phyloP scores from a whole-genome alignment of 176 grass and related monocot species.

The Metroxylon sagu region DNA sequence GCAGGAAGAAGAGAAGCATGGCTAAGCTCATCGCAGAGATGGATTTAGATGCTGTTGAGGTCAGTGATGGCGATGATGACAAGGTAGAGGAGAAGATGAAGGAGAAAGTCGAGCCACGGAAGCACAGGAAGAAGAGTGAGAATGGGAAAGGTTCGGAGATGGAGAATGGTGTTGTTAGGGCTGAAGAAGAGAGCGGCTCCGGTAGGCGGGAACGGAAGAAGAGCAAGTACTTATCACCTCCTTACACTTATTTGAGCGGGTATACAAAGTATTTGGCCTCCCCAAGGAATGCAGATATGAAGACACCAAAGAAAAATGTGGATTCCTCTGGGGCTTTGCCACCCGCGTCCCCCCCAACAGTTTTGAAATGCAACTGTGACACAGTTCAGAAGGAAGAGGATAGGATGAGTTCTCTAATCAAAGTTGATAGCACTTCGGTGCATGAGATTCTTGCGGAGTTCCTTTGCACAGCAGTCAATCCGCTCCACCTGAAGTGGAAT shows the following conservation, averaged over 20 bases:
- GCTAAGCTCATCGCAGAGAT: too few relatives aligned
- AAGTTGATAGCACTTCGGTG: neutral
- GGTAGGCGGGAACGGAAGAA: conserved; percentile 56
- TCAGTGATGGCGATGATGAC: too few relatives aligned
- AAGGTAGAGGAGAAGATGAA: too few relatives aligned
- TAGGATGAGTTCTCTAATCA: neutral
- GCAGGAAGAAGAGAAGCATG: too few relatives aligned
- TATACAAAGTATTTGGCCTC: neutral
- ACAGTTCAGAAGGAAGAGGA: conserved; percentile 4
- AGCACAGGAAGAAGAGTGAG: too few relatives aligned
- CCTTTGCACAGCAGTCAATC: conserved; percentile 12
- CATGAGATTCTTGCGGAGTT: conserved; percentile 28
- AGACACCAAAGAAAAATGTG: neutral
- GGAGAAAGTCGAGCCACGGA: too few relatives aligned
- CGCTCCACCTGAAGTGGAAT: conserved; percentile 13
- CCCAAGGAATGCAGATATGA: neutral
- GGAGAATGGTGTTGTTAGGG: neutral
- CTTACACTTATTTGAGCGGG: conserved; percentile 34
- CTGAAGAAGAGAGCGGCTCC: conserved; percentile 3
- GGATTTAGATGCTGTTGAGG: too few relatives aligned
- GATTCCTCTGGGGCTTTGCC: conserved; percentile 1
- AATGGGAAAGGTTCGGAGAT: neutral
- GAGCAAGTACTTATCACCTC: conserved; percentile 81
- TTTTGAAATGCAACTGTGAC: neutral
- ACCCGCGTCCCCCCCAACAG: neutral